Evolutionary conservation across 2,329 filamentous ascomycete genomes (phyloP), one percentile per base, ranked within the genome.

Genomic region (Pleoardoris graminearum): DNA sequence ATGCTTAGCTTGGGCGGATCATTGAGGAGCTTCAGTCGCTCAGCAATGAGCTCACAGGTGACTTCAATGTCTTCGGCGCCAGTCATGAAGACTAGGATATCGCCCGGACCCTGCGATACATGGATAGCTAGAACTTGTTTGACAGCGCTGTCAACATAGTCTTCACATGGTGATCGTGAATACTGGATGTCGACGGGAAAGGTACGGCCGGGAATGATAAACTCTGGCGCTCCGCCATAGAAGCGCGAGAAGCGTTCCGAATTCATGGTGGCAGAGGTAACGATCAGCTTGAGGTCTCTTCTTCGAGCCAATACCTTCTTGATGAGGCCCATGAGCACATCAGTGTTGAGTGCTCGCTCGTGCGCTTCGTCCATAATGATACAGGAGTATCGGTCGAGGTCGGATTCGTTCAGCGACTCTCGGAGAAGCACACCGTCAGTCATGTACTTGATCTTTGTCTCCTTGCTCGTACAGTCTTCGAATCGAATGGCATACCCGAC

Each of bases 281-380:
- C 93, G 54, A 99, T 97, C 42, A 99, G 80, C 74, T 97, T 99
- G 42, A 99, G 79, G 67, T 99, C 94, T 65, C 91, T 84, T 54
- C 95, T 84, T 47, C 93, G 83, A 57, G 93, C 88, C 41, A 99
- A 77, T 3, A 99, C 93, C 75, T 99, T 99, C 74, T 97, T 99
- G 77, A 99, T 93, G 23, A 99, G 77, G 0, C 94, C 94, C 90
- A 99, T 96, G 12, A 99, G 78, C 16, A 99, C 93, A 72, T 99
- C 94, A 0, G 94, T 99, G 68, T 99, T 97, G 44, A 99, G 77
- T 1, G 94, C 93, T 72, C 94, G 85, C 75, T 99, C 94, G 81
- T 99, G 94, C 4, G 94, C 95, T 77, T 99, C 94, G 70, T 99
- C 94, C 94, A 99, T 99, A 74, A 99, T 99, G 65, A 99, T 91